Evolutionary conservation across 768 basidiomycete species (phyloP).

Genomic region (Psilocybe tampanensis): DNA sequence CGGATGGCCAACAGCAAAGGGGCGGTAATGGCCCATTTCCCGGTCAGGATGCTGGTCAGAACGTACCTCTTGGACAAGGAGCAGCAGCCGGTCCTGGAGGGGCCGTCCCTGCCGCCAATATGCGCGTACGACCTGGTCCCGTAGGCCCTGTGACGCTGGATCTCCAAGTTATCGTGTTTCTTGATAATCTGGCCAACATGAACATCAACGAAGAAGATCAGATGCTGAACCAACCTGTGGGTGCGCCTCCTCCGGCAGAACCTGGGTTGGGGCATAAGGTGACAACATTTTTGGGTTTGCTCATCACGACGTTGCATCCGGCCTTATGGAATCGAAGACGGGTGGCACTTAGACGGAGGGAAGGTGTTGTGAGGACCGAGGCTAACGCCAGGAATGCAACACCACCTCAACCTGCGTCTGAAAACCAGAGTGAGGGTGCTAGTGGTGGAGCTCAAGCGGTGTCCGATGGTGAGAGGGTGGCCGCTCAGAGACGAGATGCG

Average conservation of each 20-base stretch:
- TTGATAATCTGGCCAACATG: slow-evolving; percentile 58
- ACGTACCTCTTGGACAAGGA: slow-evolving; percentile 8
- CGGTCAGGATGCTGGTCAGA: slow-evolving; percentile 10
- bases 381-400: slow-evolving; percentile 45
- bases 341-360: slow-evolving; percentile 56
- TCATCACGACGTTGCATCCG: slow-evolving; percentile 68
- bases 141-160: slow-evolving; percentile 26
- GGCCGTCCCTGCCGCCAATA: slow-evolving; percentile 15
- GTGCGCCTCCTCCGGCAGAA: slow-evolving; percentile 34
- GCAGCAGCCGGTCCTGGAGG: slow-evolving; percentile 5
- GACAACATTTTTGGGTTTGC: slow-evolving; percentile 54
- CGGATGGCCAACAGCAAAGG: slow-evolving; percentile 16
- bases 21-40: slow-evolving; percentile 16
- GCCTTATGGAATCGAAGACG: slow-evolving; percentile 75
- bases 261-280: slow-evolving; percentile 54
- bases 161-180: slow-evolving; percentile 33
- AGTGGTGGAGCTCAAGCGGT: slow-evolving; percentile 28
- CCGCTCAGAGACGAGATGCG: slow-evolving; percentile 40
- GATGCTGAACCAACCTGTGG: slow-evolving; percentile 36
- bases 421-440: slow-evolving; percentile 11
- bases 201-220: slow-evolving; percentile 61
- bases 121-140: slow-evolving; percentile 15
- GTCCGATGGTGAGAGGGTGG: slow-evolving; percentile 28
- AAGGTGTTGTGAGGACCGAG: slow-evolving; percentile 70
- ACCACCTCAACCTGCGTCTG: slow-evolving; percentile 16